Evolutionary conservation across 2,329 filamentous ascomycete species (phyloP), one percentile per base, ranked within the genome.

Genomic region (Aspergillus uvarum): DNA sequence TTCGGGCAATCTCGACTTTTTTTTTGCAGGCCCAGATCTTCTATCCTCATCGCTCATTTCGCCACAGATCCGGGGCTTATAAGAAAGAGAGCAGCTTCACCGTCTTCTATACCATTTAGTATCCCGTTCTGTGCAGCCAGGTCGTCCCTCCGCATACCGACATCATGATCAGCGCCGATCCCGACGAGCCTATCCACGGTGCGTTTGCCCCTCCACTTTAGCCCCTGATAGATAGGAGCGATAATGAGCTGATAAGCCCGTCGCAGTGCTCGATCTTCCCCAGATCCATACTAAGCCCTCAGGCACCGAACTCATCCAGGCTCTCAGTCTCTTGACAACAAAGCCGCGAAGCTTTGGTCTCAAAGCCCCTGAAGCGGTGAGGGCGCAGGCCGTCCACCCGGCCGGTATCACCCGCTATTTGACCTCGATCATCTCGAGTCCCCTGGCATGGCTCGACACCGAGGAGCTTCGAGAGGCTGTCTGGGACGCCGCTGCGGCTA

Each of bases 261-360:
- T 57, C 47, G 51, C 69, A 88, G 87, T 87, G 59, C 79, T 89
- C 59, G 90, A 94, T 70, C 85, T 96, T 26, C 91, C 92, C n/a
- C 90, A 92, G 70, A 82, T 94, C 63, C 91, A 92, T 83, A 85
- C 89, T 68, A 89, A 86, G 70, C 93, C 93, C 6, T 80, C 86
- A 21, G 87, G 85, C 60, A 77, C 80, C 32, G 81, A 83, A 4
- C 82, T 97, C 50, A 76, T 91, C 53, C 77, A 81, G 26, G 85
- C 86, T 26, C 84, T 97, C n/a, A 77, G 84, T 35, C 78, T 85
- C 29, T 82, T 96, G 38, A 83, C 85, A 60, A 78, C 89, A 38
- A 82, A 86, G 57, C 90, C 90, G 22, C 85, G 85, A 3, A 70
- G 65, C 54, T 80, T 80, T 59, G 66, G 68, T n/a, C 64, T 65